These are phyloP conservation scores for Elsinoe ampelina DNA, from an alignment of 2,329 filamentous ascomycete species.

Conservation along the genomic window DNA sequence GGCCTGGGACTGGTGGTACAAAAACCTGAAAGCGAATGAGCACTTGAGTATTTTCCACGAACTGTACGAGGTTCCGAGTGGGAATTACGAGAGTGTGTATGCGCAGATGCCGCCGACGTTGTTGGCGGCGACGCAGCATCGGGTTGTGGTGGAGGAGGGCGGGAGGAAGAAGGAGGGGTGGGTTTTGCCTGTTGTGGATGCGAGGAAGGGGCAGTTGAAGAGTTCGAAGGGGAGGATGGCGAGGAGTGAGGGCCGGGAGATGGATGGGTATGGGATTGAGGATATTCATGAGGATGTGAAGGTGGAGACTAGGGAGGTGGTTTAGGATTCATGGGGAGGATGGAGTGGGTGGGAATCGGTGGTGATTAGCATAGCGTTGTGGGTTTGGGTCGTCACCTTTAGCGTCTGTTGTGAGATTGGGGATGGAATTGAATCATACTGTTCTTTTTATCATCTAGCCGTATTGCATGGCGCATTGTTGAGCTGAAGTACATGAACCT, in stretches of 20 bases:
- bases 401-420: background rate
- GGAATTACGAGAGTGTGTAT: slow-evolving; percentile 46
- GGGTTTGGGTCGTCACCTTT: background rate
- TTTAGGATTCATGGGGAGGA: background rate
- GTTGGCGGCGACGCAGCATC: slow-evolving; percentile 23
- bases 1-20: slow-evolving; percentile 44
- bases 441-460: too few species aligned
- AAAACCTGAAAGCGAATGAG: slow-evolving; percentile 20
- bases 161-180: slow-evolving; percentile 21
- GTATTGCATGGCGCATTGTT: background rate
- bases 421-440: too few species aligned
- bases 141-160: slow-evolving; percentile 18
- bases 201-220: slow-evolving; percentile 26
- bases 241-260: slow-evolving; percentile 22
- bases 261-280: slow-evolving; percentile 20
- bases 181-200: slow-evolving; percentile 27
- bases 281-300: slow-evolving; percentile 14
- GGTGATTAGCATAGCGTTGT: background rate
- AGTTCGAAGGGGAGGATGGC: slow-evolving; percentile 28
- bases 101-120: slow-evolving; percentile 31
- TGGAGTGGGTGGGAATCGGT: background rate
- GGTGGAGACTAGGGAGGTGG: background rate
- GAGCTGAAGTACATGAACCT: background rate
- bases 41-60: slow-evolving; percentile 47
- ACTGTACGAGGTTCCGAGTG: slow-evolving; percentile 38